Conservation (phyloP, 208 protist species). For the Leishmania tropica region DNA sequence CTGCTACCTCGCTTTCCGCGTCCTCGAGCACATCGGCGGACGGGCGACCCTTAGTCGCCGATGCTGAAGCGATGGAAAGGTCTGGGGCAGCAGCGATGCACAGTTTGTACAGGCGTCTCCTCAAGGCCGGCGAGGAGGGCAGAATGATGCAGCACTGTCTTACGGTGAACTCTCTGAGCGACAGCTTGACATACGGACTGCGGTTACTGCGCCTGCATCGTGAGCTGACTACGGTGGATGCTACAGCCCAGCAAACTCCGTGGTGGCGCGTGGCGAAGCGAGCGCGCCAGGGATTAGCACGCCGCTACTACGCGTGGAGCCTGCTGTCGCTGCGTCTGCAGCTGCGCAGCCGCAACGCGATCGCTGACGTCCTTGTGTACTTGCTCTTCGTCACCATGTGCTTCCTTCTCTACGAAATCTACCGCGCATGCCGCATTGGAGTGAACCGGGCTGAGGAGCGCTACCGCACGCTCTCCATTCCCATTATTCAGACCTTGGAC, state of each 20-base stretch:
- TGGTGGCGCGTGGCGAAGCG: conserved; percentile 42
- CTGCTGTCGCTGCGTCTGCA: conserved; percentile 65
- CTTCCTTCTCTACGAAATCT: conserved; percentile 82
- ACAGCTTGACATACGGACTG: conserved; percentile 59
- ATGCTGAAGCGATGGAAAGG: background rate
- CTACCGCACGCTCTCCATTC: conserved; percentile 75
- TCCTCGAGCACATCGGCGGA: conserved; percentile 5
- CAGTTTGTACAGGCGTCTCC: conserved; percentile 73
- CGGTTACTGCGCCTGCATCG: conserved; percentile 70
- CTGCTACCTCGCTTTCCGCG: background rate
- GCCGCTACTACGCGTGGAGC: conserved; percentile 66
- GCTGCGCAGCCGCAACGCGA: conserved; percentile 59
- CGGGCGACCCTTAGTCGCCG: background rate
- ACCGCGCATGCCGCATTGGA: conserved; percentile 75
- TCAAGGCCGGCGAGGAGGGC: conserved; percentile 74
- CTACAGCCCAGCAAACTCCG: conserved; percentile 24
- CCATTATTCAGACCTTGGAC: conserved; percentile 81
- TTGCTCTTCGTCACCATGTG: conserved; percentile 61
- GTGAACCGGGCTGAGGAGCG: conserved; percentile 77
- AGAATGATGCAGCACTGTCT: conserved; percentile 70
- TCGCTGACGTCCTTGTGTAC: conserved; percentile 82
- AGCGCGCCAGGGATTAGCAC: conserved; percentile 29
- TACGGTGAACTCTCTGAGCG: conserved; percentile 48
- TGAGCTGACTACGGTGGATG: conserved; percentile 59
- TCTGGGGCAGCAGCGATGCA: conserved; percentile 26